These are phyloP conservation scores for Aspergillus eucalypticola DNA, from an alignment of 2,329 filamentous ascomycete species.

Conservation along the genomic window DNA sequence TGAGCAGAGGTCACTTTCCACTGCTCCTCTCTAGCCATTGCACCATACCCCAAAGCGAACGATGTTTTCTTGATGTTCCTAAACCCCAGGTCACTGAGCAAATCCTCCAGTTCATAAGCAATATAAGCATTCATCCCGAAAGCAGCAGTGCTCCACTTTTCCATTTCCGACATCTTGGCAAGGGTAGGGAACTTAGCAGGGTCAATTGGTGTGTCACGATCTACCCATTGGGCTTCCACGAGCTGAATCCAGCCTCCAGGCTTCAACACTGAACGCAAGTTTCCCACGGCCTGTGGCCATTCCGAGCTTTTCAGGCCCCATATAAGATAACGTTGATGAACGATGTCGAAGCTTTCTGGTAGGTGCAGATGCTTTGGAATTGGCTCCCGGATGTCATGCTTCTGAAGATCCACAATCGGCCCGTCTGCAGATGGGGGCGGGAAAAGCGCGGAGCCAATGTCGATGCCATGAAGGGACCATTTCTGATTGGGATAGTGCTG, in stretches of 20 bases:
- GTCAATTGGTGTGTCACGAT: not conserved
- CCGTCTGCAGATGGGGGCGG: not conserved
- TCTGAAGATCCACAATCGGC: not conserved
- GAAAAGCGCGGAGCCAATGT: constrained; percentile 12
- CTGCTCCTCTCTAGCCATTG: constrained; percentile 3
- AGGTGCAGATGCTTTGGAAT: constrained; percentile 9
- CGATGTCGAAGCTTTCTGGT: constrained; percentile 10
- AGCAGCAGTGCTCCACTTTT: constrained; percentile 13
- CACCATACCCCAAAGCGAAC: constrained; percentile 14
- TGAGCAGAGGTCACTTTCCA: constrained; percentile 10
- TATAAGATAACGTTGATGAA: constrained; percentile 16
- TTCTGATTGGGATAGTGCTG: constrained; percentile 3
- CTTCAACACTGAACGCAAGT: constrained; percentile 8
- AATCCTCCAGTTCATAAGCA: constrained; percentile 10
- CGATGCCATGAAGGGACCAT: constrained; percentile 11
- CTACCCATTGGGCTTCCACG: constrained; percentile 16
- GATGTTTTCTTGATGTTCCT: constrained; percentile 6
- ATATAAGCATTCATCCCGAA: constrained; percentile 16
- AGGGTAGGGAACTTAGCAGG: not conserved
- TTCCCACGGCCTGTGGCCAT: constrained; percentile 9
- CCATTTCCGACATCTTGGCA: constrained; percentile 8
- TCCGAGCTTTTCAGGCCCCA: constrained; percentile 14
- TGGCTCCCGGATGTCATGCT: constrained; percentile 13
- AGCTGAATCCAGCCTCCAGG: constrained; percentile 15
- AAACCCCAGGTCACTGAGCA: constrained; percentile 8